These are phyloP conservation scores for Aspergillus japonicus DNA, from an alignment of 2,329 filamentous ascomycete species.

Conservation along the genomic window DNA sequence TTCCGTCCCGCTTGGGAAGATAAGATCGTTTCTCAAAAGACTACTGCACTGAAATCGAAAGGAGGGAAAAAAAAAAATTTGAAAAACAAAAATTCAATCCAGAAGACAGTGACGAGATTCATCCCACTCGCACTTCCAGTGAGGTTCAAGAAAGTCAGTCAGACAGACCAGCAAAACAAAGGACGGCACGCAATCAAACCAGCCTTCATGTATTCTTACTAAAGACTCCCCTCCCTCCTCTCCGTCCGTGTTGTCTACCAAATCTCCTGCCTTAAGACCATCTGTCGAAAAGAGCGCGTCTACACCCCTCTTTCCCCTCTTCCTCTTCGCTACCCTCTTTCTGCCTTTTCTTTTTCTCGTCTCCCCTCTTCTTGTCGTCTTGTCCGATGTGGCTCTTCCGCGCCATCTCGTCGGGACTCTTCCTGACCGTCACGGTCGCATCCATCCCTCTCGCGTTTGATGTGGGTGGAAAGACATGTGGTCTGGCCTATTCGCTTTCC, in stretches of 20 bases:
- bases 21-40: constrained; percentile 16
- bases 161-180: background rate
- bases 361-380: background rate
- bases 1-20: constrained; percentile 19
- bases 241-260: constrained; percentile 6
- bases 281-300: background rate
- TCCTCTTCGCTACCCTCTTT: constrained; percentile 2
- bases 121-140: constrained; percentile 3
- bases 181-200: background rate
- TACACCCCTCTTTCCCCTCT: constrained; percentile 9
- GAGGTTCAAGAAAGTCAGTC: background rate
- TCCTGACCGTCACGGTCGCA: constrained; percentile 88
- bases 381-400: constrained; percentile 77
- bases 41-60: background rate
- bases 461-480: constrained; percentile 91
- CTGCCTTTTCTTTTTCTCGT: background rate
- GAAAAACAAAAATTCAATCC: constrained; percentile 3
- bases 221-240: constrained; percentile 8
- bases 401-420: constrained; percentile 74
- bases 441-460: constrained; percentile 97
- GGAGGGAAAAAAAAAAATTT: constrained; percentile 5
- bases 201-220: constrained; percentile 13
- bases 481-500: constrained; percentile 86
- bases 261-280: background rate
- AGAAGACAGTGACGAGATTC: constrained; percentile 1